Evolutionary conservation across 768 basidiomycete species (phyloP).

Genomic region (Phaffia tasmanica): DNA sequence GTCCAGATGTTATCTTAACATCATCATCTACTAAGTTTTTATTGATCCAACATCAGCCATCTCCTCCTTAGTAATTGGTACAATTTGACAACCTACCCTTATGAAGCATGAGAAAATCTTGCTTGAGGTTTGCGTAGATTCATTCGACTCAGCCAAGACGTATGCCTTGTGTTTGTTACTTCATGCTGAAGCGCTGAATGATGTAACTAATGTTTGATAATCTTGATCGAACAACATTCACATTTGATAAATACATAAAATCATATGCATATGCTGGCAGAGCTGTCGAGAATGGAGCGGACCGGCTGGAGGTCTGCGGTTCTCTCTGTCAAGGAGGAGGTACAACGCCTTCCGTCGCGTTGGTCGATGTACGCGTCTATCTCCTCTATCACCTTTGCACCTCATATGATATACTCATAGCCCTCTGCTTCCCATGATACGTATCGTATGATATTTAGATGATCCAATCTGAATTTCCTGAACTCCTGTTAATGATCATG

Average conservation of each 20-base stretch:
- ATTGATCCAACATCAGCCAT: no score
- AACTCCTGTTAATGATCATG: conserved; percentile 46
- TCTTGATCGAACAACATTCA: background rate
- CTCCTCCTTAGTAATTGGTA: no score
- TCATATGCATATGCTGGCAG: conserved; percentile 38
- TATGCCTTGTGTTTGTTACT: conserved; percentile 38
- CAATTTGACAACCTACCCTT: no score
- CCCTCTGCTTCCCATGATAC: background rate
- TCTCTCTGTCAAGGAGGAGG: conserved; percentile 66
- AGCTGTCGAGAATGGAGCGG: conserved; percentile 58
- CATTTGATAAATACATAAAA: background rate
- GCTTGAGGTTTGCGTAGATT: conserved; percentile 66
- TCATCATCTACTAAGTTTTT: no score
- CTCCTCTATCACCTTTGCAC: background rate
- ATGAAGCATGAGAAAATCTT: conserved; percentile 34
- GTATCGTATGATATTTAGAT: background rate
- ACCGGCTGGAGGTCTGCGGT: conserved; percentile 65
- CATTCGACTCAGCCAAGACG: conserved; percentile 58
- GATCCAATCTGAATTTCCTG: conserved; percentile 1
- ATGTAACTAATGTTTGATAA: background rate
- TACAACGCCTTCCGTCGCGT: conserved; percentile 67
- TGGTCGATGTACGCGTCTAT: conserved; percentile 43
- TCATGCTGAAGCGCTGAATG: background rate
- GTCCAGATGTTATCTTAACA: no score
- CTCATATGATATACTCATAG: no score